Evolutionary conservation across 495 filamentous ascomycete genomes (phyloP).

Genomic region (Aspergillus ellipticus): DNA sequence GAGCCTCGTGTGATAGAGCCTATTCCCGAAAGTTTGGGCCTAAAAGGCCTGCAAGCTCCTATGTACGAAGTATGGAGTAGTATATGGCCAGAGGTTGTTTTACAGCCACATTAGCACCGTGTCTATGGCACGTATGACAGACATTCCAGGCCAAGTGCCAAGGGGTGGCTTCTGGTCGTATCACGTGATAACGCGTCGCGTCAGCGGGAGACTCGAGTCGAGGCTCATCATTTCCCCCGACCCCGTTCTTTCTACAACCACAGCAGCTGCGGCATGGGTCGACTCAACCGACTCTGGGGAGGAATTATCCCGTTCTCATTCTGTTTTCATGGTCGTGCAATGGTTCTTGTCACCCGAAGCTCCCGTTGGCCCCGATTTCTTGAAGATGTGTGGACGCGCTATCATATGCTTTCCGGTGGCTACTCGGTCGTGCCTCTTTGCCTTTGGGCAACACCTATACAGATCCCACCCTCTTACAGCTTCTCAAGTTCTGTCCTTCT

Average conservation of each 20-base stretch:
- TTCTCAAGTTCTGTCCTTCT: slow-evolving; percentile 22
- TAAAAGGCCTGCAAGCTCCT: too few relatives aligned
- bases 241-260: slow-evolving; percentile 18
- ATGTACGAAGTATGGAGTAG: too few relatives aligned
- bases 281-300: slow-evolving; percentile 20
- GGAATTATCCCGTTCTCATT: slow-evolving; percentile 5
- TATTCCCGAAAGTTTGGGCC: too few relatives aligned
- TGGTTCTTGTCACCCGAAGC: slow-evolving; percentile 9
- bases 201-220: slow-evolving; percentile 3
- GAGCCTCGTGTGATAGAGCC: too few relatives aligned
- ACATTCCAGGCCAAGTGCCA: too few relatives aligned
- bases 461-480: slow-evolving; percentile 27
- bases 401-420: slow-evolving; percentile 12
- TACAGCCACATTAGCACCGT: too few relatives aligned
- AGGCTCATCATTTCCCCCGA: slow-evolving; percentile 1
- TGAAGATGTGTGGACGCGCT: slow-evolving; percentile 16
- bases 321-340: slow-evolving; percentile 3
- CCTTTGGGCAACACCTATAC: slow-evolving; percentile 30
- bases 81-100: too few relatives aligned
- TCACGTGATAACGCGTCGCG: slow-evolving; percentile 26
- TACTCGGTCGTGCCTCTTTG: slow-evolving; percentile 26
- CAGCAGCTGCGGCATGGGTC: slow-evolving; percentile 21
- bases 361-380: slow-evolving; percentile 23
- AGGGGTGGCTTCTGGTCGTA: neutral
- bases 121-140: too few relatives aligned